A percentile compares a stretch with the other conserved stretches of the same genome.
Conservation (phyloP, 257 asterid species). For the Primulina eburnea region DNA sequence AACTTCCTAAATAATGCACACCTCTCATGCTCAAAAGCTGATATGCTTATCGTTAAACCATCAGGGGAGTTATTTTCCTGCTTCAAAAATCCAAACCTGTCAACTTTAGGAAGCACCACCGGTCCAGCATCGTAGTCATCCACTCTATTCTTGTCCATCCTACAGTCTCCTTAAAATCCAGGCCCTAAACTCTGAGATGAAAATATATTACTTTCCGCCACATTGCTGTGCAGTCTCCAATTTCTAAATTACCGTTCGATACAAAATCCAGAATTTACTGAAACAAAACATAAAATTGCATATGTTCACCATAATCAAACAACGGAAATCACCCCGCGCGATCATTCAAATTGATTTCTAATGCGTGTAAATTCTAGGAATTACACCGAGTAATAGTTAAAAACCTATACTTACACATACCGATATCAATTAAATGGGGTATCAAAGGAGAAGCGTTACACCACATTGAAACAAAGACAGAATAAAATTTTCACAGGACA, state of each 20-base stretch:
- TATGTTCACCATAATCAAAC: constrained; percentile 19
- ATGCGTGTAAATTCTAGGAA: background rate
- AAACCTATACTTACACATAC: background rate
- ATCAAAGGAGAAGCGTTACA: constrained; percentile 1
- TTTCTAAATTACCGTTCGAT: constrained; percentile 25
- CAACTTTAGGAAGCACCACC: constrained; percentile 52
- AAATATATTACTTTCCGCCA: constrained; percentile 22
- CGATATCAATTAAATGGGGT: background rate
- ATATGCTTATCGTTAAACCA: constrained; percentile 55
- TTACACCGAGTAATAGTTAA: background rate
- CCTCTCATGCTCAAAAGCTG: constrained; percentile 77
- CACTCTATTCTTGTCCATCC: constrained; percentile 72
- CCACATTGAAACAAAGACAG: background rate
- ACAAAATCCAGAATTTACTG: constrained; percentile 20
- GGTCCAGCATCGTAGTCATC: constrained; percentile 64
- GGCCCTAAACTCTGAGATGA: constrained; percentile 26
- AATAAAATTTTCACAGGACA: background rate
- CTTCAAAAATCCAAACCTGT: constrained; percentile 72
- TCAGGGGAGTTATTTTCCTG: constrained; percentile 58
- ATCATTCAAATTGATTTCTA: constrained; percentile 14
- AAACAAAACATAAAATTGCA: constrained; percentile 13
- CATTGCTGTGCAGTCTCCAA: constrained; percentile 26
- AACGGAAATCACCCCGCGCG: background rate
- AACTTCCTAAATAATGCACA: constrained; percentile 26
- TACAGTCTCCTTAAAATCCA: constrained; percentile 20